Conservation (phyloP, 228 moss, liverwort and hornwort species). For the Sphagnum fallax region DNA sequence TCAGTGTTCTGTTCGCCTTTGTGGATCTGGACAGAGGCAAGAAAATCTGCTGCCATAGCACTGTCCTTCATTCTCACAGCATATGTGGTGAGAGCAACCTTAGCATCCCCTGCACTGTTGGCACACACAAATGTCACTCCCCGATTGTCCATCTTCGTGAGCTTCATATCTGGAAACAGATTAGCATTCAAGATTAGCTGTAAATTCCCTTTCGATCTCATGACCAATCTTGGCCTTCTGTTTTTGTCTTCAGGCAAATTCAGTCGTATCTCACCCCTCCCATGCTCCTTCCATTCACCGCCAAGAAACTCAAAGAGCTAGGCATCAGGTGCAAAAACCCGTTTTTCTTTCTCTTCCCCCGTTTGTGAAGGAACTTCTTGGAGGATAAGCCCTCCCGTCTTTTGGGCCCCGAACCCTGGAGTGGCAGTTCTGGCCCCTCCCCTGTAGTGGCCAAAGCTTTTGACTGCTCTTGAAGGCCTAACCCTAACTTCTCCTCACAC, state of each 20-base stretch:
- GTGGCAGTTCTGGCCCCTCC: constrained; percentile 28
- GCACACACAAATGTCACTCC: constrained; percentile 92
- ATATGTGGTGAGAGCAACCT: constrained; percentile 72
- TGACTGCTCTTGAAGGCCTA: constrained; percentile 6
- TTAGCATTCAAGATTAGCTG: constrained; percentile 84
- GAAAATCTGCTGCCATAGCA: constrained; percentile 72
- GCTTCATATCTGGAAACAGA: constrained; percentile 94
- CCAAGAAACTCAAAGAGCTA: constrained; percentile 86
- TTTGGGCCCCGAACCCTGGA: constrained; percentile 22
- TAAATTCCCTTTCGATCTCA: constrained; percentile 92
- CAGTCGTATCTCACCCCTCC: constrained; percentile 85
- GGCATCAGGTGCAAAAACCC: constrained; percentile 80
- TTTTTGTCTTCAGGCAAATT: constrained; percentile 71
- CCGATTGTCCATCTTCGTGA: constrained; percentile 93
- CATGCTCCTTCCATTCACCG: constrained; percentile 94
- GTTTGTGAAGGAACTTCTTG: constrained; percentile 86
- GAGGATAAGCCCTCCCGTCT: constrained; percentile 48
- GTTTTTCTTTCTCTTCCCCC: constrained; percentile 96
- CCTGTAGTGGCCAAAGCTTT: constrained; percentile 24
- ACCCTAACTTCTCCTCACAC: constrained; percentile 11
- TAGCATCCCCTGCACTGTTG: constrained; percentile 79
- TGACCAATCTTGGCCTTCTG: constrained; percentile 81
- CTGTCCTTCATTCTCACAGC: constrained; percentile 84
- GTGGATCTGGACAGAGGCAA: constrained; percentile 67
- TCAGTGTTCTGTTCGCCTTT: constrained; percentile 42